Conservation (phyloP, 768 basidiomycete genomes). For the Russula brevipes region DNA sequence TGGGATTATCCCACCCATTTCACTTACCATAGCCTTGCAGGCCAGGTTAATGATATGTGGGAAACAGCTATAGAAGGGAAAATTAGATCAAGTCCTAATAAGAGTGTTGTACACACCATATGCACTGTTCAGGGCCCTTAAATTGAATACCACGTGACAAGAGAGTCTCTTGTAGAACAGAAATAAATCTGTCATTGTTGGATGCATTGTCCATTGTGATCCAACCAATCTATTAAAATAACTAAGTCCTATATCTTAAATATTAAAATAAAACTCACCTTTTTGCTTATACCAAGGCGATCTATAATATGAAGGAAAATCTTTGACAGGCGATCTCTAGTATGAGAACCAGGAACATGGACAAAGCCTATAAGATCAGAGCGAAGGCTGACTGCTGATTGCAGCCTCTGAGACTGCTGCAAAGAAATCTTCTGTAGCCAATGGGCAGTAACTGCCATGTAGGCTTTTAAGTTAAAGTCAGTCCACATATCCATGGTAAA, state of each 20-base stretch:
- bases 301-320: not conserved
- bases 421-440: not conserved
- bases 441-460: slow-evolving; percentile 6
- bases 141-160: not conserved
- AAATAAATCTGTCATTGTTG: not conserved
- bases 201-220: slow-evolving; percentile 1
- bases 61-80: not conserved
- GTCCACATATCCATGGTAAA: slow-evolving; percentile 7
- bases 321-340: not conserved
- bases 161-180: too few relatives aligned
- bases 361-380: not conserved
- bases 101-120: not conserved
- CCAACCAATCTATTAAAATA: not conserved
- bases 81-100: not conserved
- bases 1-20: not conserved
- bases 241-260: not conserved
- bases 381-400: not conserved
- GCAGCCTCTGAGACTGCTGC: too few relatives aligned
- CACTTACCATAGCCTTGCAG: not conserved
- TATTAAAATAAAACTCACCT: not conserved
- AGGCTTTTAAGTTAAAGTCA: not conserved
- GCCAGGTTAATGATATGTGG: slow-evolving; percentile 1
- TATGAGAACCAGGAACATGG: not conserved
- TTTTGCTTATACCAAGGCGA: not conserved
- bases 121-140: not conserved